Conservation (phyloP, 2,329 filamentous ascomycete species). For the Massarina eburnea region DNA sequence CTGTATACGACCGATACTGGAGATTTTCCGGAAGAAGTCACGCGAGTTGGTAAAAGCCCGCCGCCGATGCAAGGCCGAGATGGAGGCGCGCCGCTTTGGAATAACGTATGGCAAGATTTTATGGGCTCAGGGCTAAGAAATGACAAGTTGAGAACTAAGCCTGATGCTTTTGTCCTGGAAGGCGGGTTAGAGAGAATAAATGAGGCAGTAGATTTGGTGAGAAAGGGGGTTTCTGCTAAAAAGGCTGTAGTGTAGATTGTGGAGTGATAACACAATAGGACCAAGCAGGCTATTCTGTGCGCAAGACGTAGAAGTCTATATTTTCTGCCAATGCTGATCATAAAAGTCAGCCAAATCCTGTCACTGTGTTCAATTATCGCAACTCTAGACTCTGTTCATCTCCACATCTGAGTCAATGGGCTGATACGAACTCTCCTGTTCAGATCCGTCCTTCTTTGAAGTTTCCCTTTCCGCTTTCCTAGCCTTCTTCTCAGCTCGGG, state of each 20-base stretch:
- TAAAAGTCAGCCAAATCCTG: too few species aligned
- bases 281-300: too few species aligned
- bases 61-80: slow-evolving; percentile 1
- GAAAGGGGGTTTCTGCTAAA: slow-evolving; percentile 15
- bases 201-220: slow-evolving; percentile 12
- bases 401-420: neutral
- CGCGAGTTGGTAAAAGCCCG: neutral
- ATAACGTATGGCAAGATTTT: slow-evolving; percentile 12
- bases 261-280: neutral
- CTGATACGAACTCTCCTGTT: neutral
- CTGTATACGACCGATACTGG: neutral
- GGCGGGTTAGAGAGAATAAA: slow-evolving; percentile 11
- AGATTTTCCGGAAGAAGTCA: slow-evolving; percentile 5
- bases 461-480: slow-evolving; percentile 16
- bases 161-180: slow-evolving; percentile 13
- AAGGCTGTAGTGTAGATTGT: slow-evolving; percentile 18
- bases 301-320: too few species aligned
- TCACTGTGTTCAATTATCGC: too few species aligned
- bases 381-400: neutral
- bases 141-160: slow-evolving; percentile 10
- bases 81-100: slow-evolving; percentile 8
- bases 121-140: slow-evolving; percentile 11
- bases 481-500: slow-evolving; percentile 19
- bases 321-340: too few species aligned
- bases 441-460: slow-evolving; percentile 5